A percentile compares a stretch with the other conserved stretches of the same genome.
These are phyloP conservation scores for Incumbomyces lentus DNA, from an alignment of 2,329 filamentous ascomycete species.

Conservation along the genomic window DNA sequence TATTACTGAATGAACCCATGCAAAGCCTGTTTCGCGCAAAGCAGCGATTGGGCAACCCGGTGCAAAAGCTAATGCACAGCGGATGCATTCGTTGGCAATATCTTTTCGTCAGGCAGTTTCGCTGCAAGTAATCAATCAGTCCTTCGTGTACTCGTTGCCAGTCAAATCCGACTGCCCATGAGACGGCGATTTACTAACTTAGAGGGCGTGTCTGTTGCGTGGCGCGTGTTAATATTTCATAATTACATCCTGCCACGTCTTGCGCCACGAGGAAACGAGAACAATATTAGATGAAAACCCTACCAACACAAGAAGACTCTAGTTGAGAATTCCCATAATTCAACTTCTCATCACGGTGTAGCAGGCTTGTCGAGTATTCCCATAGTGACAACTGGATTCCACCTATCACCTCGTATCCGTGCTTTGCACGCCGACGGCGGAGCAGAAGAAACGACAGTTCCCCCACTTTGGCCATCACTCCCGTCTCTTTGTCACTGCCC, in stretches of 20 bases:
- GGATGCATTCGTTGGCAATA: constrained; percentile 8
- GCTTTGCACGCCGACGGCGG: no score
- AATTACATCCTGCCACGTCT: constrained; percentile 6
- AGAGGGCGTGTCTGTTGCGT: neutral
- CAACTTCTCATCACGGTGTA: neutral
- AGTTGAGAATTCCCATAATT: neutral
- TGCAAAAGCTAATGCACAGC: constrained; percentile 5
- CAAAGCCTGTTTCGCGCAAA: constrained; percentile 2
- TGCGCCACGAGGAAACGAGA: constrained; percentile 1
- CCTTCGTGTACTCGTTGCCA: constrained; percentile 2
- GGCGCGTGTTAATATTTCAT: neutral
- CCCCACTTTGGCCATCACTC: constrained; percentile 3
- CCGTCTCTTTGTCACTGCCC: constrained; percentile 1
- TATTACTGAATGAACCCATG: neutral
- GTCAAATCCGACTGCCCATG: neutral
- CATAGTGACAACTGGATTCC: no score
- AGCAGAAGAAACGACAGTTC: neutral
- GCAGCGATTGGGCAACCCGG: neutral
- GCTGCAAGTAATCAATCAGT: constrained; percentile 5
- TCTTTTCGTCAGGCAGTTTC: constrained; percentile 3
- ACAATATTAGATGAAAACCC: no score
- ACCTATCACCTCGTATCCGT: no score
- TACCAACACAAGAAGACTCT: neutral
- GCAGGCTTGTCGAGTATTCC: neutral
- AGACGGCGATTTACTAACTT: neutral